These are phyloP conservation scores for Rutidosis leptorrhynchoides DNA, from an alignment of 129 eudicot genomes.

Conservation along the genomic window DNA sequence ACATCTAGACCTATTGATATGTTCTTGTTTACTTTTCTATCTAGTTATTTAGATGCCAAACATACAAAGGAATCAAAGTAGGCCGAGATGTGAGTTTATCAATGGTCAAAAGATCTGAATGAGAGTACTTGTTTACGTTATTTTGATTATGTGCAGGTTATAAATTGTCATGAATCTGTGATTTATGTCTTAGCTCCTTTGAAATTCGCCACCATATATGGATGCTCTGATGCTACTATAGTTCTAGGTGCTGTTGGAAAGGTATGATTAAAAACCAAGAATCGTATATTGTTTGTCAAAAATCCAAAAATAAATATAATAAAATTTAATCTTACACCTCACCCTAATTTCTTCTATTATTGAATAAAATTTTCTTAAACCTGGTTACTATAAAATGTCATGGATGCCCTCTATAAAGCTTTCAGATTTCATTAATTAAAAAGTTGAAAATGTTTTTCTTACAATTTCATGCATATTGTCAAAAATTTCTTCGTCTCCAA, in stretches of 20 bases:
- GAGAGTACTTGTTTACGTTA: neutral
- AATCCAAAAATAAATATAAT: too few species aligned
- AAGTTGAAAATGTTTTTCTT: too few species aligned
- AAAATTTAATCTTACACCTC: neutral
- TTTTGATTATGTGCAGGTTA: conserved; percentile 51
- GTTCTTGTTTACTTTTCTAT: too few species aligned
- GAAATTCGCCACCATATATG: conserved; percentile 84
- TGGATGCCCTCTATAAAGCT: neutral
- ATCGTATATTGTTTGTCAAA: neutral
- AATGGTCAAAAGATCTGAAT: too few species aligned
- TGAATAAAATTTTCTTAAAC: neutral
- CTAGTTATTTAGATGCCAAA: too few species aligned
- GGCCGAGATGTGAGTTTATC: too few species aligned
- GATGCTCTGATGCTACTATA: conserved; percentile 96
- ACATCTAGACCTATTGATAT: too few species aligned
- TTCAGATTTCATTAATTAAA: neutral
- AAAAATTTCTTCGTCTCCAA: neutral
- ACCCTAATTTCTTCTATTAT: neutral
- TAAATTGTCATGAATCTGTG: conserved; percentile 92
- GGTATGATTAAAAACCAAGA: conserved; percentile 40
- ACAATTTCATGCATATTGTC: neutral
- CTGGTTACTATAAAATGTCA: neutral
- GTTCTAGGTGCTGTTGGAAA: conserved; percentile 98
- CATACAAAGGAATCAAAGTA: too few species aligned
- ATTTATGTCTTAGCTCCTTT: conserved; percentile 91